Conservation (phyloP, 345 rosid genomes). For the Gossypioides kirkii region DNA sequence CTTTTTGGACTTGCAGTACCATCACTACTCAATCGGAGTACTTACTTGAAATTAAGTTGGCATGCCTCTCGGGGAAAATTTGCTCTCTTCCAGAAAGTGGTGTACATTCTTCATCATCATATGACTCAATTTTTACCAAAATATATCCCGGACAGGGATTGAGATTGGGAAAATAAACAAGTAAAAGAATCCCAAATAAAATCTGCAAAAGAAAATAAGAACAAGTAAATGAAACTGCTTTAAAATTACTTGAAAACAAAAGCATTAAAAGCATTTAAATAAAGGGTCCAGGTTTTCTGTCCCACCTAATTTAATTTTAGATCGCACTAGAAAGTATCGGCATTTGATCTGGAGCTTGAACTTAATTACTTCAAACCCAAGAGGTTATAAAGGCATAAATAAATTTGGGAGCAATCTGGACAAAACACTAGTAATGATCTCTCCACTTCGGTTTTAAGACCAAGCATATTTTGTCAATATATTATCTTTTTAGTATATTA, state of each 20-base stretch:
- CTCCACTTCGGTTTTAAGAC: background rate
- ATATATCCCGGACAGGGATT: constrained; percentile 67
- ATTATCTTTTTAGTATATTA: background rate
- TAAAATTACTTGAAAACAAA: constrained; percentile 7
- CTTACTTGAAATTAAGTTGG: constrained; percentile 75
- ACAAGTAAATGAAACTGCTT: background rate
- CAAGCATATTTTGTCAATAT: background rate
- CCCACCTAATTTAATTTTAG: background rate
- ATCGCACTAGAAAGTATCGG: background rate
- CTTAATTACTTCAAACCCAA: too few species aligned
- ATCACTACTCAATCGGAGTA: constrained; percentile 17
- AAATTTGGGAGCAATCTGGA: background rate
- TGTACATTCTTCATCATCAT: constrained; percentile 57
- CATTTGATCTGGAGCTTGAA: background rate
- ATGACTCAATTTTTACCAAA: constrained; percentile 35
- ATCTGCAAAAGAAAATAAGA: constrained; percentile 37
- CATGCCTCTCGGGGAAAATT: constrained; percentile 78
- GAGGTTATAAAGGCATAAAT: background rate
- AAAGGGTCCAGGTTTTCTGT: background rate
- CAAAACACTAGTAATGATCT: background rate
- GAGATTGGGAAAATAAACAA: constrained; percentile 61
- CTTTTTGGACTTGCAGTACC: background rate
- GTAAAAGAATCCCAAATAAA: constrained; percentile 71
- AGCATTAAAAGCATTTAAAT: background rate
- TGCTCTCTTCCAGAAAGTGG: constrained; percentile 66